Conservation (phyloP, 495 filamentous ascomycete genomes). For the Pseudevernia furfuracea region DNA sequence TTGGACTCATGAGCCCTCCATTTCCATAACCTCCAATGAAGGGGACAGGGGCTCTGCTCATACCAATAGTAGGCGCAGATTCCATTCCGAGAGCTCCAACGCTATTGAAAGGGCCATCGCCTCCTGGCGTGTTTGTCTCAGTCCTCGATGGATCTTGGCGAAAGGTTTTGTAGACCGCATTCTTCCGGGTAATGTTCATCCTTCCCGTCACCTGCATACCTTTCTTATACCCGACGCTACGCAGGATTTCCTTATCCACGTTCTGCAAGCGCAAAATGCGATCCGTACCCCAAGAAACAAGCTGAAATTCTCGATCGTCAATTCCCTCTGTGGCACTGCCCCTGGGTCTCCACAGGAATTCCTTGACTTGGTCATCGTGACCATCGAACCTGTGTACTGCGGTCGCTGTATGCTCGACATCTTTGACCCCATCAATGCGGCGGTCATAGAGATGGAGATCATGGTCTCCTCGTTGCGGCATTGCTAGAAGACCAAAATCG, state of each 20-base stretch:
- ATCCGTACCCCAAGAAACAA: conserved; percentile 90
- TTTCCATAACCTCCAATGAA: conserved; percentile 38
- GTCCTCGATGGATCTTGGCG: conserved; percentile 44
- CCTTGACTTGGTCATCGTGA: conserved; percentile 81
- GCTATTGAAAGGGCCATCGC: background rate
- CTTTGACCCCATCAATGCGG: conserved; percentile 41
- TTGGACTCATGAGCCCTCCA: conserved; percentile 41
- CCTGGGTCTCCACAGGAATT: conserved; percentile 85
- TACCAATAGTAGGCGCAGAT: conserved; percentile 35
- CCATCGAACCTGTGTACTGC: conserved; percentile 69
- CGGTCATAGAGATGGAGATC: conserved; percentile 81
- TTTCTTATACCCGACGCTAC: conserved; percentile 68
- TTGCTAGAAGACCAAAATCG: conserved; percentile 76
- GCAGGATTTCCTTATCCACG: conserved; percentile 55
- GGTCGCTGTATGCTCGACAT: conserved; percentile 34
- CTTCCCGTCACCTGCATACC: conserved; percentile 57
- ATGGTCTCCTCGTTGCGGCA: conserved; percentile 82
- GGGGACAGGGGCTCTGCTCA: conserved; percentile 46
- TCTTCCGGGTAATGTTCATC: conserved; percentile 69
- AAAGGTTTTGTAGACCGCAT: conserved; percentile 80
- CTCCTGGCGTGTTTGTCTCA: background rate
- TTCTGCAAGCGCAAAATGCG: conserved; percentile 72
- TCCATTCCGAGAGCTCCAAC: conserved; percentile 16
- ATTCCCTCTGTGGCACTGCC: conserved; percentile 61
- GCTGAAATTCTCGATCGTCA: conserved; percentile 87